phyloP scores from a whole-genome alignment of 73 alveolate genomes.

The Durusdinium trenchii region DNA sequence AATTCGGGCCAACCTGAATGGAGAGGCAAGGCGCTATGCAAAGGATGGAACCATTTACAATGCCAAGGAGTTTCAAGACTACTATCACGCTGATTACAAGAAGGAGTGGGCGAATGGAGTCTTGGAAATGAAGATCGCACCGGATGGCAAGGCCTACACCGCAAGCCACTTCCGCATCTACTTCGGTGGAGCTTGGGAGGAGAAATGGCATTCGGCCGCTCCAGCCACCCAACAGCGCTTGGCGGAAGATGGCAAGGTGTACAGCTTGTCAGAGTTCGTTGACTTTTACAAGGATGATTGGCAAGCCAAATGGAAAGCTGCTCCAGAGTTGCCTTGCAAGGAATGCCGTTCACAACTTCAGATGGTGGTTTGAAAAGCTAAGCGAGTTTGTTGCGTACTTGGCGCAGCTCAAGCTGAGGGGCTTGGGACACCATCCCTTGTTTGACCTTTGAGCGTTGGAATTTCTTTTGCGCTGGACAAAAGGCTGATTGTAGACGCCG shows the following conservation, averaged over 20 bases:
- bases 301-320: constrained; percentile 58
- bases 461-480: too few species aligned
- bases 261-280: constrained; percentile 62
- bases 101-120: constrained; percentile 31
- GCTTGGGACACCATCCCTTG: too few species aligned
- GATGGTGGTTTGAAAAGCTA: too few species aligned
- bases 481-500: too few species aligned
- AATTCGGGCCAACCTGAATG: constrained; percentile 70
- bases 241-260: constrained; percentile 74
- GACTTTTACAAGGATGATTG: constrained; percentile 29
- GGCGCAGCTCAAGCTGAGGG: too few species aligned
- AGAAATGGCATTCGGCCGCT: constrained; percentile 33
- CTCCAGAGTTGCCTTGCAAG: constrained; percentile 54
- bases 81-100: background rate
- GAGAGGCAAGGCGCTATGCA: constrained; percentile 9
- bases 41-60: background rate
- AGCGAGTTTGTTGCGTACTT: too few species aligned
- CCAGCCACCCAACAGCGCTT: constrained; percentile 73
- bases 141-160: constrained; percentile 70
- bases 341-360: too few species aligned
- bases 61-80: constrained; percentile 58
- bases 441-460: too few species aligned
- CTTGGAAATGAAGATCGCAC: constrained; percentile 50
- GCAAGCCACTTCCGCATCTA: constrained; percentile 58
- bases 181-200: constrained; percentile 20